Conservation (phyloP, 2,329 filamentous ascomycete species). For the Pochonia chlamydosporia region DNA sequence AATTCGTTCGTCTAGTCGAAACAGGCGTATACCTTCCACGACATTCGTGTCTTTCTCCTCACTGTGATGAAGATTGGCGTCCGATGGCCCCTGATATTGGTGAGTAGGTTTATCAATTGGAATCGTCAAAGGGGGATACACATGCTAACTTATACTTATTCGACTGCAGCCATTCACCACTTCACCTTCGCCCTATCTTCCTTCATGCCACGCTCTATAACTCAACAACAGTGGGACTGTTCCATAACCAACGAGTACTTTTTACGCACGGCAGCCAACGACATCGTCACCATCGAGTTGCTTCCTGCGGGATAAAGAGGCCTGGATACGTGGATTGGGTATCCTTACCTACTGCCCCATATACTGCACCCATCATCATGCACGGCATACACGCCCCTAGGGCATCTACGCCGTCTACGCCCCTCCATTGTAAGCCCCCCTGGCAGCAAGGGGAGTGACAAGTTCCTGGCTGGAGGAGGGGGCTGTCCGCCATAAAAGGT, state of each 20-base stretch:
- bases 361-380: slow-evolving; percentile 18
- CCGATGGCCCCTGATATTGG: neutral
- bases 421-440: slow-evolving; percentile 16
- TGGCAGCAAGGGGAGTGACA: slow-evolving; percentile 13
- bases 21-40: neutral
- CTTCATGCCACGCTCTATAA: slow-evolving; percentile 9
- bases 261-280: slow-evolving; percentile 21
- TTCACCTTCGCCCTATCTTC: slow-evolving; percentile 17
- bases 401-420: slow-evolving; percentile 11
- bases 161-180: slow-evolving; percentile 16
- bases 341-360: slow-evolving; percentile 33
- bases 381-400: slow-evolving; percentile 21
- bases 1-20: neutral
- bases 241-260: slow-evolving; percentile 20
- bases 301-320: slow-evolving; percentile 29
- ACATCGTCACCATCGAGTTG: slow-evolving; percentile 20
- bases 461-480: slow-evolving; percentile 18
- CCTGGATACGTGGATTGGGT: slow-evolving; percentile 33
- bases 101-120: slow-evolving; percentile 12
- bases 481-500: slow-evolving; percentile 9
- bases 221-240: slow-evolving; percentile 24
- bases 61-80: too few species aligned
- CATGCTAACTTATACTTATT: slow-evolving; percentile 35
- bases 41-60: neutral
- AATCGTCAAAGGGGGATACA: slow-evolving; percentile 19